Evolutionary conservation across 345 rosid species (phyloP).

Genomic region (Reutealis trisperma): DNA sequence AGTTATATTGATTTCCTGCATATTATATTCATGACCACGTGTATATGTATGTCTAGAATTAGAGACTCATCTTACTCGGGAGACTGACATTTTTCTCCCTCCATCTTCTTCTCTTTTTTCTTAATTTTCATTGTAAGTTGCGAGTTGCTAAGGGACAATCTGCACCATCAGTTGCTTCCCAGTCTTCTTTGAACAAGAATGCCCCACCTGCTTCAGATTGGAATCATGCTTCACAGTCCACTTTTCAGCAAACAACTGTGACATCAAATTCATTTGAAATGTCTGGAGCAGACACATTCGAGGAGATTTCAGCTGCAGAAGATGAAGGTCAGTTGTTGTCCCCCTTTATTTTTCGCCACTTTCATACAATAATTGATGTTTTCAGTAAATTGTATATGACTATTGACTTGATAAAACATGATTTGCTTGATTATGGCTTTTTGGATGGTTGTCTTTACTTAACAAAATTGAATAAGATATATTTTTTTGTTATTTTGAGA

Average conservation of each 20-base stretch:
- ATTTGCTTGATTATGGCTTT: neutral
- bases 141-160: conserved; percentile 59
- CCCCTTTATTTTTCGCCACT: neutral
- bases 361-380: neutral
- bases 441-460: neutral
- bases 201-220: conserved; percentile 40
- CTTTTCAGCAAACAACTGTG: conserved; percentile 28
- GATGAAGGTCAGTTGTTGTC: conserved; percentile 41
- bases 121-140: conserved; percentile 34
- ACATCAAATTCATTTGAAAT: conserved; percentile 39
- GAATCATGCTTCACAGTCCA: conserved; percentile 42
- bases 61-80: neutral
- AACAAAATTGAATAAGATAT: neutral
- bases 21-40: neutral
- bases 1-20: conserved; percentile 5
- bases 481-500: neutral
- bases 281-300: conserved; percentile 42
- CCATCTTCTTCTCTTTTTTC: conserved; percentile 6
- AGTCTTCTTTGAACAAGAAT: conserved; percentile 40
- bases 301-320: conserved; percentile 47
- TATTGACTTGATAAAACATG: neutral
- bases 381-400: neutral
- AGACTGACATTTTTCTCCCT: neutral
- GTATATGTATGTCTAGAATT: neutral
- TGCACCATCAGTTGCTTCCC: conserved; percentile 37